A percentile compares a stretch with the other conserved stretches of the same genome.
These are phyloP conservation scores for Raddia distichophylla DNA, from an alignment of 176 grass and related monocot species.

Conservation along the genomic window DNA sequence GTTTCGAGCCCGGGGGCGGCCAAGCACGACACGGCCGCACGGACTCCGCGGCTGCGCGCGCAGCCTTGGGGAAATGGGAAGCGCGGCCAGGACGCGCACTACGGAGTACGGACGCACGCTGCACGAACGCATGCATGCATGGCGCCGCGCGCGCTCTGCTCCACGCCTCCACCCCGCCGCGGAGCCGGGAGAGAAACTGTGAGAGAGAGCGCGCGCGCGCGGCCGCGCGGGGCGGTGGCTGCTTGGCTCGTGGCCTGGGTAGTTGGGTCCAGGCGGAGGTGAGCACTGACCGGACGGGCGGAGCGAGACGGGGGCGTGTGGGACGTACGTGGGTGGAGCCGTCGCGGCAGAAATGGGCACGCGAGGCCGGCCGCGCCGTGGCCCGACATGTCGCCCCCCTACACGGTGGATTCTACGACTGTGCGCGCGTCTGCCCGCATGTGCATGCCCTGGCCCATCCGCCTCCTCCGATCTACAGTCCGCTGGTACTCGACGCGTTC, in stretches of 20 bases:
- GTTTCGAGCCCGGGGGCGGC: constrained; percentile 45
- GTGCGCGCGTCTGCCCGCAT: background rate
- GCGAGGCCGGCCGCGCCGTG: constrained; percentile 4
- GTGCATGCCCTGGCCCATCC: background rate
- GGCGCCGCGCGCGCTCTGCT: background rate
- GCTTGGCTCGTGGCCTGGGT: no score
- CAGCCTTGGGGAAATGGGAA: background rate
- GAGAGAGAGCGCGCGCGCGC: no score
- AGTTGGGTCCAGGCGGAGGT: background rate
- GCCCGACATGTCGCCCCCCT: constrained; percentile 32
- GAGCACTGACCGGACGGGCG: background rate
- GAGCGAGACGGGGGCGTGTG: background rate
- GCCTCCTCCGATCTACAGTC: background rate
- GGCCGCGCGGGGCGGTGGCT: no score
- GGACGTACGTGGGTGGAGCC: background rate
- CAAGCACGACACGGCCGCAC: constrained; percentile 8
- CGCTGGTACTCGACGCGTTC: background rate
- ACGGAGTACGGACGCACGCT: no score
- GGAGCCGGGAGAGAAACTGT: no score
- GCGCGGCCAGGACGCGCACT: constrained; percentile 16
- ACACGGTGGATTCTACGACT: background rate
- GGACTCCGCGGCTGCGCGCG: background rate
- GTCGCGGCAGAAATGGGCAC: constrained; percentile 4
- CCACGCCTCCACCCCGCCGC: background rate
- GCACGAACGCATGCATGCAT: background rate